Base-by-base conservation (phyloP, 208 protist species). In the Trypanosoma melophagium region DNA sequence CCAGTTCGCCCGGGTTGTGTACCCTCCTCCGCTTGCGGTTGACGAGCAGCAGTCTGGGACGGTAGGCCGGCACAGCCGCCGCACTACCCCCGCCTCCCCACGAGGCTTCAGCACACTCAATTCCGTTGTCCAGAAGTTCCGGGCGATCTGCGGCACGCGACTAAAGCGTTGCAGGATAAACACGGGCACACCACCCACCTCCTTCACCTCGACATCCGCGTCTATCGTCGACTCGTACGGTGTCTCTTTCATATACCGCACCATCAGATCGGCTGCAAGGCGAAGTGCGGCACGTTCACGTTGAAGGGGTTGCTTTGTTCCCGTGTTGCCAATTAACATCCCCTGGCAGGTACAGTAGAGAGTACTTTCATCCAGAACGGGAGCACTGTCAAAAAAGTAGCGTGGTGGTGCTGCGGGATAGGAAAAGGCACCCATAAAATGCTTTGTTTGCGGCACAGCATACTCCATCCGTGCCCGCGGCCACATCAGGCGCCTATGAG, bases 21-120 rank as follows among this genome's bases (percentile, higher is more conserved):
- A 84, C 71, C 24, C 71, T 60, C 2, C 82, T 75, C 22, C 53
- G 63, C 0, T 60, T 66, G 53, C 82, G 79, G 42, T 74, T 64
- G 17, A 88, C 56, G 38, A 84, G 76, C n/a, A 88, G 54, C 1
- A 71, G 69, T n/a, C 82, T 72, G 38, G 64, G 65, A 8, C 51
- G 47, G 38, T 67, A 67, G 19, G 21, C 19, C 10, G 25, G 16
- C 3, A 22, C 13, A 2, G 21, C 24, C 35, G 7, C 45, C 10
- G 51, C 16, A 16, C 12, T 0, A 0, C 45, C 16, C 47, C n/a
- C 19, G 4, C 16, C 19, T 45, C n/a, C 7, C 35, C 41, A 14
- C 25, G 21, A 2, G 10, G 9, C 25, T 13, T 13, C 59, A 64
- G 49, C 21, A 22, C n/a, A 19, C 51, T 3, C 31, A 38, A 1